phyloP scores from a whole-genome alignment of 2,329 filamentous ascomycete species.

The Verticillium zaregamsianum region DNA sequence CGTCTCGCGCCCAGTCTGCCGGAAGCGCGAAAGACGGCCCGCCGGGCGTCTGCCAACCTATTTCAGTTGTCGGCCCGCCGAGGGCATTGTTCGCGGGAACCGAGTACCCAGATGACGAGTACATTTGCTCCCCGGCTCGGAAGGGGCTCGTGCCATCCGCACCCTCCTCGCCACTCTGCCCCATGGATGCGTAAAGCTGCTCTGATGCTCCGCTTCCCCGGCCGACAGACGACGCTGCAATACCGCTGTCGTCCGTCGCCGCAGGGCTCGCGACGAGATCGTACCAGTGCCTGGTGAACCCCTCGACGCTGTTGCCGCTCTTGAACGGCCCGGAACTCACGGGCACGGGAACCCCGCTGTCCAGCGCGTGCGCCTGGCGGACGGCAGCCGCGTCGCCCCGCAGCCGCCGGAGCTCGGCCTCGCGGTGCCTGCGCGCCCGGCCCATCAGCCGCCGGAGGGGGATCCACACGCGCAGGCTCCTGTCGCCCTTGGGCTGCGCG shows the following conservation, averaged over 20 bases:
- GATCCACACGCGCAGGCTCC: slow-evolving; percentile 31
- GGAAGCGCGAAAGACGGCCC: not conserved
- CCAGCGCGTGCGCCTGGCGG: slow-evolving; percentile 21
- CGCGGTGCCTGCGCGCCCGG: slow-evolving; percentile 31
- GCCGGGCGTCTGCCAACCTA: not conserved
- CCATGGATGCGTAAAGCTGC: not conserved
- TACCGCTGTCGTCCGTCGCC: not conserved
- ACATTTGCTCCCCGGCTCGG: no score
- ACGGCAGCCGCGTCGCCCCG: slow-evolving; percentile 19
- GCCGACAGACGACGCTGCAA: not conserved
- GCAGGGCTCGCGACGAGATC: slow-evolving; percentile 16
- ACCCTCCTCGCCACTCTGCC: not conserved
- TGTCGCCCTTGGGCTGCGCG: slow-evolving; percentile 20
- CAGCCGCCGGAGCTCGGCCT: slow-evolving; percentile 28
- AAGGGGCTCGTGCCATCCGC: no score
- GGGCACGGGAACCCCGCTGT: slow-evolving; percentile 20
- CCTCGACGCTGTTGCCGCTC: slow-evolving; percentile 13
- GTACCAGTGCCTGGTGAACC: slow-evolving; percentile 27
- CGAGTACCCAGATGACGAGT: not conserved
- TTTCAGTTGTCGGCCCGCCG: not conserved
- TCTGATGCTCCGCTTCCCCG: not conserved
- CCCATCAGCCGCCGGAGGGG: slow-evolving; percentile 34
- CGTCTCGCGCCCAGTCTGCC: slow-evolving; percentile 1
- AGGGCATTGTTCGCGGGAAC: not conserved
- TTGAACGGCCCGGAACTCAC: slow-evolving; percentile 23